Base-by-base conservation (phyloP, 495 filamentous ascomycete genomes). In the Parmelia sp. region DNA sequence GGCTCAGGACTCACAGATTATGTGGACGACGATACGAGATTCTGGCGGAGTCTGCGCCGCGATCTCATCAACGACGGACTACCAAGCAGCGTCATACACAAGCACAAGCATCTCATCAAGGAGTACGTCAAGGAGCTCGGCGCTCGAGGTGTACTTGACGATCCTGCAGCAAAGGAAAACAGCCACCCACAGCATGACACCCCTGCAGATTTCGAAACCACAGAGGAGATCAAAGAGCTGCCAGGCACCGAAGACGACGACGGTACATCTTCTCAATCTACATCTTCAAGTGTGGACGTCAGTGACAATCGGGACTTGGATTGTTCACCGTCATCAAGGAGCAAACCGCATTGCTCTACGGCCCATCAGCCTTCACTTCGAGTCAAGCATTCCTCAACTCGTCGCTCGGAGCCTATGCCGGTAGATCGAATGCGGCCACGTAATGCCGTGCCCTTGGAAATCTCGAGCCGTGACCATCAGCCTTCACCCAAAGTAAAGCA, bases 51-150 rank as follows among this genome's bases (percentile, higher is more conserved):
- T 60, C 83, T 86, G 66, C 72, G 77, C 60, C 65, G 74, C 15
- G 81, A 82, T 63, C 71, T 86, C 25, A 74, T 80, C 25, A 71
- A 71, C 31, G 80, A 82, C 44, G 83, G 83, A 31, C 83, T 85
- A 66, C 78, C 78, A 8, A 74, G 74, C 61, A 71, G 79, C 8
- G 72, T 81, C 25, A 68, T 86, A 56, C 72, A 72, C 56, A 76
- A 79, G 58, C 78, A 84, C 69, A 80, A 82, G 77, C 79, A 35
- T 45, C 23, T 44, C 25, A 65, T 70, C 21, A 56, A 37, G 39
- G 55, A 37, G 17, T 70, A 67, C 40, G 37, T 70, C 35, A 57
- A 70, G 42, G 57, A 67, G 37, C 61, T 70, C 23, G 44, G 65
- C 9, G 44, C 47, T 53, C 57, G 57, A 33, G 65, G 68, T 21